These are phyloP conservation scores for Thalassiosira profunda DNA, from an alignment of 108 stramenopile species.

Conservation along the genomic window DNA sequence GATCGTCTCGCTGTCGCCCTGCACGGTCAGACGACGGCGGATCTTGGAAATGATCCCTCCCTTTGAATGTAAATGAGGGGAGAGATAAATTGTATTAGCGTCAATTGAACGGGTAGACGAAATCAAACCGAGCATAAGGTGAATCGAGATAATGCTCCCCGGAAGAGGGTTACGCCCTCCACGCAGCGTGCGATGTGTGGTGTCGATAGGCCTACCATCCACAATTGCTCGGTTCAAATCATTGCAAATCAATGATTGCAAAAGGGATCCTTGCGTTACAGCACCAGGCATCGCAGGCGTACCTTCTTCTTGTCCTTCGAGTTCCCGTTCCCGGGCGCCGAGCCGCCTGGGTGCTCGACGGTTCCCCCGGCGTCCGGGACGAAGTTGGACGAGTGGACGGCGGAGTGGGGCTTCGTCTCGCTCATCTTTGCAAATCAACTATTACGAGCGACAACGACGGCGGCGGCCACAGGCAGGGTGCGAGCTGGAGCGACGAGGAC, in stretches of 20 bases:
- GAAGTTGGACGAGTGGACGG: background rate
- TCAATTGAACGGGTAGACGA: conserved; percentile 34
- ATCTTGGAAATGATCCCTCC: conserved; percentile 66
- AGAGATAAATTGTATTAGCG: conserved; percentile 12
- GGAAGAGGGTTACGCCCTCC: too few species aligned
- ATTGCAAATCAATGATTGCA: too few species aligned
- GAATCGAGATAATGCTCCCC: background rate
- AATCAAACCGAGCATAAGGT: background rate
- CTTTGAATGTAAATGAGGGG: conserved; percentile 11
- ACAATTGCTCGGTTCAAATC: too few species aligned
- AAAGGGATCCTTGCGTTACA: too few species aligned
- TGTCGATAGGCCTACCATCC: too few species aligned
- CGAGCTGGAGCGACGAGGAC: too few species aligned
- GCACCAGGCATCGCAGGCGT: too few species aligned
- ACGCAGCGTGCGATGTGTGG: too few species aligned
- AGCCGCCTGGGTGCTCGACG: background rate
- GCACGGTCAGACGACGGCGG: conserved; percentile 91
- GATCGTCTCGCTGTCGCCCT: conserved; percentile 77
- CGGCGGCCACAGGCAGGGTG: too few species aligned
- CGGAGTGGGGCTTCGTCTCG: conserved; percentile 4
- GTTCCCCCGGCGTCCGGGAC: conserved; percentile 5
- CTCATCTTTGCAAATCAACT: too few species aligned
- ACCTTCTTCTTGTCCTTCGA: conserved; percentile 24
- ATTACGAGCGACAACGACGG: too few species aligned
- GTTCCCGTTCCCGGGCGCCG: background rate